Conservation (phyloP, 2,329 filamentous ascomycete species). For the Parasarocladium wereldwijsianum region DNA sequence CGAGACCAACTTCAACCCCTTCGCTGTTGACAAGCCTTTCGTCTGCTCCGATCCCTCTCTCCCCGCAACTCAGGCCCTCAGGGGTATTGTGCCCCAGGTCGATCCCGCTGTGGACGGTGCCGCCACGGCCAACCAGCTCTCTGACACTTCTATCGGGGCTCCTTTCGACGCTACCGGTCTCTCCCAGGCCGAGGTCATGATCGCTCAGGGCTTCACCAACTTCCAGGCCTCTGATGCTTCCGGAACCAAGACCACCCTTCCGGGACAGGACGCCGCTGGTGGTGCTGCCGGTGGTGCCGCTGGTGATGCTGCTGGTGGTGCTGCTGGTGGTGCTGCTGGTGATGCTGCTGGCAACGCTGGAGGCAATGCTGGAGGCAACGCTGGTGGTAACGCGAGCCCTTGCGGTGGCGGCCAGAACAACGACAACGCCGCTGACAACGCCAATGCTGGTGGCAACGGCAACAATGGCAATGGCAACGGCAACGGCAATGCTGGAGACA, state of each 20-base stretch:
- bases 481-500: constrained; percentile 1
- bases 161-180: constrained; percentile 46
- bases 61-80: constrained; percentile 42
- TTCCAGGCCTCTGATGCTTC: constrained; percentile 30
- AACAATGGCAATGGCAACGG: constrained; percentile 3
- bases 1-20: constrained; percentile 63
- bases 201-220: constrained; percentile 46
- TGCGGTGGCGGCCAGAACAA: constrained; percentile 11
- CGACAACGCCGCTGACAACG: constrained; percentile 5
- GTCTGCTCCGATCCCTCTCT: constrained; percentile 50
- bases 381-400: constrained; percentile 9
- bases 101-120: constrained; percentile 47
- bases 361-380: constrained; percentile 12
- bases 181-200: constrained; percentile 50
- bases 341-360: constrained; percentile 9
- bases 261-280: constrained; percentile 18
- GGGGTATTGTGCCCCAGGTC: constrained; percentile 52
- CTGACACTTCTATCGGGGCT: constrained; percentile 30
- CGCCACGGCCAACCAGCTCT: constrained; percentile 45
- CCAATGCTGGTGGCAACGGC: background rate
- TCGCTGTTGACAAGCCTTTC: constrained; percentile 40
- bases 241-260: constrained; percentile 16
- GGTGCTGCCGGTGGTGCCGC: constrained; percentile 14
- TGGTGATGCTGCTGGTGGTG: constrained; percentile 11
- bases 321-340: constrained; percentile 12